Evolutionary conservation across 768 basidiomycete genomes (phyloP).

Genomic region (Pleurotus sapidus): DNA sequence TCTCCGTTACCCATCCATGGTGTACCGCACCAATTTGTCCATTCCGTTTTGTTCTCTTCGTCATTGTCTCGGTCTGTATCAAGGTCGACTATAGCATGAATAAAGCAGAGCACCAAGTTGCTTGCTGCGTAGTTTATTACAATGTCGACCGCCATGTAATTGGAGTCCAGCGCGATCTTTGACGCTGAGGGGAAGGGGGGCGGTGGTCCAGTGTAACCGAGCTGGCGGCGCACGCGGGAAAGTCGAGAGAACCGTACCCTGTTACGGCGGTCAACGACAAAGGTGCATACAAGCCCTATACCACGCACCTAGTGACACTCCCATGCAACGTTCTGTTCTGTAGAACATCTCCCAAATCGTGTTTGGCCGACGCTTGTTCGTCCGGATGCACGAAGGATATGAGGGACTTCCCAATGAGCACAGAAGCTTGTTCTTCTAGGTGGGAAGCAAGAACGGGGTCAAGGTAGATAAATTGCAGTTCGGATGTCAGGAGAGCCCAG

Average conservation of each 20-base stretch:
- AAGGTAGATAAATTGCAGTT: conserved; percentile 77
- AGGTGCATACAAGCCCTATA: background rate
- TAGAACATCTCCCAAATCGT: conserved; percentile 73
- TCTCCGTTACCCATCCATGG: conserved; percentile 41
- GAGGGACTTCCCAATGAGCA: conserved; percentile 67
- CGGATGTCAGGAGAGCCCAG: conserved; percentile 77
- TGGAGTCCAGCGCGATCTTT: conserved; percentile 62
- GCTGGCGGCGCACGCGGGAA: conserved; percentile 64
- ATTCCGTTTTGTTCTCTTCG: conserved; percentile 65
- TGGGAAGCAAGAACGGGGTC: conserved; percentile 77
- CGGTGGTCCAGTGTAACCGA: conserved; percentile 63
- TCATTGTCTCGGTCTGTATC: conserved; percentile 64
- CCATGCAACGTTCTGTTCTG: conserved; percentile 76
- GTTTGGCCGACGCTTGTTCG: conserved; percentile 70
- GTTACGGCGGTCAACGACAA: conserved; percentile 11
- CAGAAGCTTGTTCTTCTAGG: conserved; percentile 67
- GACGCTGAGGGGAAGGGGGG: conserved; percentile 62
- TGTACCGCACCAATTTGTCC: conserved; percentile 91
- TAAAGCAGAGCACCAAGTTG: conserved; percentile 83
- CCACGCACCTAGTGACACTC: conserved; percentile 68
- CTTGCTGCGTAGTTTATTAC: conserved; percentile 90
- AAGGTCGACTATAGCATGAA: conserved; percentile 80
- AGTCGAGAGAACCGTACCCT: conserved; percentile 82
- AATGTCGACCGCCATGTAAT: conserved; percentile 87
- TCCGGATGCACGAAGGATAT: conserved; percentile 83